Evolutionary conservation across 306 rosid species (phyloP), one percentile per base, ranked within the genome.

Genomic region (Clitoria ternatea): DNA sequence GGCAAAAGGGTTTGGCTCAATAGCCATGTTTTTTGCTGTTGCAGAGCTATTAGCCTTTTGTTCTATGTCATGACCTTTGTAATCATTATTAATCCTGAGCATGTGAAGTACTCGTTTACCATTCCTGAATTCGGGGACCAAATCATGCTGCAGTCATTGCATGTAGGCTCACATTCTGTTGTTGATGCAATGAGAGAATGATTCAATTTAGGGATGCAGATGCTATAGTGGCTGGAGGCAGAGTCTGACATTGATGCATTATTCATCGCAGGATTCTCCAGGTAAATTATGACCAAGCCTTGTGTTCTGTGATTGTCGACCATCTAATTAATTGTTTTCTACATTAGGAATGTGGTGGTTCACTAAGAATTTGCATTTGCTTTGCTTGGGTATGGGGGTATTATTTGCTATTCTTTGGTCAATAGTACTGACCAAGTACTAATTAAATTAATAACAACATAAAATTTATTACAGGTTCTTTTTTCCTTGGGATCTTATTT

Each of bases 141-240:
- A 90, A 89, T 79, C 97, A 88, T 80, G 92, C 96, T 5, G 96
- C 96, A 62, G 98, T 90, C 55, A 94, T 97, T 52, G 98, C 97
- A 26, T 94, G 94, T 77, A 97, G 97, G 97, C 24, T 92, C 97
- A 47, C 96, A 89, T 83, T 90, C 98, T 67, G 78, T 94, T 72
- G 98, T 97, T 49, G 98, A 93, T 85, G 90, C 96, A 44, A 69
- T 87, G n/a, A n/a, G 77, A 86, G 98, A 84, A 93, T 93, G 98
- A 90, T 93, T 82, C 98, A 90, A 42, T 93, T 90, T 81, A 96
- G 96, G 66, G 97, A 94, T 80, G 85, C 96, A 27, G 97, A 94
- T 85, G 90, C 90, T 72, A 94, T 94, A 96, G 88, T 94, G 63
- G 97, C 97, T 55, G 96, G 98, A 76, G 98, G 97, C 65, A 85